phyloP scores from a whole-genome alignment of 208 protist genomes.

The Leishmania major region DNA sequence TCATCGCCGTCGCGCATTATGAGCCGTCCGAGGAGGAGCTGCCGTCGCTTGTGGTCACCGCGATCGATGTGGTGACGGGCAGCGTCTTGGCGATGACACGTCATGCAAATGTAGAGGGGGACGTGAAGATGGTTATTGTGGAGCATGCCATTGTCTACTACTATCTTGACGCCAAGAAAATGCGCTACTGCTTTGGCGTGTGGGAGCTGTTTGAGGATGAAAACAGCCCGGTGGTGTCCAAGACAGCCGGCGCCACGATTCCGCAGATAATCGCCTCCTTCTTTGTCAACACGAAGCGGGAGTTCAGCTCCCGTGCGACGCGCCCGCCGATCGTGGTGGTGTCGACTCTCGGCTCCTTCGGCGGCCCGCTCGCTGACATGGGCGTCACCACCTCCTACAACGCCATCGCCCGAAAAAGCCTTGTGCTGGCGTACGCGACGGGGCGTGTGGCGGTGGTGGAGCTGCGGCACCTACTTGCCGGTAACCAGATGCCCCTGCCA shows the following conservation, averaged over 20 bases:
- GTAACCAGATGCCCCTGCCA: conserved; percentile 63
- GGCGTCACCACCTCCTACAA: conserved; percentile 80
- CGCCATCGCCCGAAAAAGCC: conserved; percentile 78
- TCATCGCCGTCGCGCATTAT: conserved; percentile 82
- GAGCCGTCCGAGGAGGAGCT: conserved; percentile 64
- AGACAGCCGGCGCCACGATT: conserved; percentile 67
- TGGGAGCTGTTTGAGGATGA: conserved; percentile 90
- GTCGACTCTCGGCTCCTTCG: conserved; percentile 66
- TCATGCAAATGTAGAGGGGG: conserved; percentile 79
- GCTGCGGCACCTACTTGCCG: conserved; percentile 60
- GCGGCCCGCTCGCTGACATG: conserved; percentile 64
- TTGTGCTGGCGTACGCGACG: conserved; percentile 80
- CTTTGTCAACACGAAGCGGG: conserved; percentile 53
- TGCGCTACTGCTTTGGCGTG: conserved; percentile 86
- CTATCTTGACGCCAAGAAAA: conserved; percentile 83
- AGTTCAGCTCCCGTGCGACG: conserved; percentile 82
- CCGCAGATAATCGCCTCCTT: conserved; percentile 80
- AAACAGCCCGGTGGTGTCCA: conserved; percentile 40
- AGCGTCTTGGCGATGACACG: conserved; percentile 72
- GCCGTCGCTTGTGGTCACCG: conserved; percentile 70
- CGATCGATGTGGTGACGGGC: conserved; percentile 84
- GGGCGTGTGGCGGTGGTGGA: conserved; percentile 80
- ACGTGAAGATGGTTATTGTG: conserved; percentile 79
- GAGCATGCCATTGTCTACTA: conserved; percentile 87
- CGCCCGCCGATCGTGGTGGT: conserved; percentile 72